Evolutionary conservation across 2,329 filamentous ascomycete species (phyloP).

Genomic region (Aspergillus ochraceus): DNA sequence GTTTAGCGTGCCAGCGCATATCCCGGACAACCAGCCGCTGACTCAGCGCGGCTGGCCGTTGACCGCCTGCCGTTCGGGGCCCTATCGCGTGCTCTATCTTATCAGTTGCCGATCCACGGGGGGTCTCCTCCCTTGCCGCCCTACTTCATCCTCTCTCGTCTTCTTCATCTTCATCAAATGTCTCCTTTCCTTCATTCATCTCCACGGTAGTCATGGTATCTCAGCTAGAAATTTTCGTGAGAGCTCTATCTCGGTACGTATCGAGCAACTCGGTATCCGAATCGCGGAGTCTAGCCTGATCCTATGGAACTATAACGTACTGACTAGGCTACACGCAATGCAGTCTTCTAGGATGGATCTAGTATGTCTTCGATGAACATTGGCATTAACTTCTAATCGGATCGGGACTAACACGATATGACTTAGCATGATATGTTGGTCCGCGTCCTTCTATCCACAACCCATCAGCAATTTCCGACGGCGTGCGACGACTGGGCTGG

Average conservation of each 20-base stretch:
- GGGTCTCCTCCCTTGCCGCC: background rate
- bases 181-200: background rate
- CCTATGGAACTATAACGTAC: constrained; percentile 3
- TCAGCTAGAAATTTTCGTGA: constrained; percentile 38
- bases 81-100: constrained; percentile 23
- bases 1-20: constrained; percentile 42
- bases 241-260: constrained; percentile 44
- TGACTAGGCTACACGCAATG: constrained; percentile 41
- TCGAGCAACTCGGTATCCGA: background rate
- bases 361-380: constrained; percentile 44
- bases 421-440: constrained; percentile 68
- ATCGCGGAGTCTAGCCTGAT: background rate
- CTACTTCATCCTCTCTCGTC: background rate
- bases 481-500: constrained; percentile 76
- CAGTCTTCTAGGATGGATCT: constrained; percentile 71
- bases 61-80: constrained; percentile 23
- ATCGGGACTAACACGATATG: background rate
- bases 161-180: background rate
- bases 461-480: constrained; percentile 75
- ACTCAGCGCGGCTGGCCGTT: constrained; percentile 17
- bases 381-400: background rate
- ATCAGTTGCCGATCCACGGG: constrained; percentile 15
- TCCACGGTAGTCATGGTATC: constrained; percentile 25
- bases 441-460: constrained; percentile 89
- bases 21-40: constrained; percentile 39